Conservation (phyloP, 768 basidiomycete genomes). For the Leccinum broughii region DNA sequence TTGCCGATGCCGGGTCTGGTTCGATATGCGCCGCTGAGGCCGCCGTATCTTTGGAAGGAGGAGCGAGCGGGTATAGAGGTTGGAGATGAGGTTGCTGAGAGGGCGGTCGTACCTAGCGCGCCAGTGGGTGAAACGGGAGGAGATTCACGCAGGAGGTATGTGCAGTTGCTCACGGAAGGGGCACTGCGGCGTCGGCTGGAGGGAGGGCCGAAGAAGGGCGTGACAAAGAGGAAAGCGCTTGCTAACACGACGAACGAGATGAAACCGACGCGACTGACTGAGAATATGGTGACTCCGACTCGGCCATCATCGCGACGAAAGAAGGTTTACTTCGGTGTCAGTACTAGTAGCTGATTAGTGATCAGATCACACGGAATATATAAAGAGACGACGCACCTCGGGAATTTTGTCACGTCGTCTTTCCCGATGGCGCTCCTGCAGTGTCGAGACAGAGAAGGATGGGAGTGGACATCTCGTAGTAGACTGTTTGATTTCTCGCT, state of each 20-base stretch:
- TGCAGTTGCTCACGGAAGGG: neutral
- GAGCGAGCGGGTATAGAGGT: neutral
- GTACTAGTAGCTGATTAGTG: neutral
- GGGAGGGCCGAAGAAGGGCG: neutral
- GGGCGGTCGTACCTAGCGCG: neutral
- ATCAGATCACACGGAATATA: neutral
- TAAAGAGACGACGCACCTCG: neutral
- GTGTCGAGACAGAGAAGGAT: slow-evolving; percentile 65
- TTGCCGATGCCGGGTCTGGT: neutral
- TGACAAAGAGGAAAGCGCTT: neutral
- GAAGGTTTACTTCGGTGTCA: neutral
- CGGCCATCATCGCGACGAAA: neutral
- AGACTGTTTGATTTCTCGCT: slow-evolving; percentile 76
- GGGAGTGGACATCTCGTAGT: slow-evolving; percentile 54
- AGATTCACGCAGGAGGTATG: neutral
- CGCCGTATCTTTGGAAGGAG: neutral
- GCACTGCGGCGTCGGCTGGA: neutral
- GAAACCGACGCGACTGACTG: neutral
- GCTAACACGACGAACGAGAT: neutral
- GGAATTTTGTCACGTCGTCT: neutral
- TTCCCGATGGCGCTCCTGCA: slow-evolving; percentile 34
- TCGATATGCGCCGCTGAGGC: neutral
- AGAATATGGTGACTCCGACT: neutral
- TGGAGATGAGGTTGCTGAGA: neutral
- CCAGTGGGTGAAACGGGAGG: neutral